Evolutionary conservation across 2,329 filamentous ascomycete genomes (phyloP), one percentile per base, ranked within the genome.

Genomic region (Neofusicoccum laricinum): DNA sequence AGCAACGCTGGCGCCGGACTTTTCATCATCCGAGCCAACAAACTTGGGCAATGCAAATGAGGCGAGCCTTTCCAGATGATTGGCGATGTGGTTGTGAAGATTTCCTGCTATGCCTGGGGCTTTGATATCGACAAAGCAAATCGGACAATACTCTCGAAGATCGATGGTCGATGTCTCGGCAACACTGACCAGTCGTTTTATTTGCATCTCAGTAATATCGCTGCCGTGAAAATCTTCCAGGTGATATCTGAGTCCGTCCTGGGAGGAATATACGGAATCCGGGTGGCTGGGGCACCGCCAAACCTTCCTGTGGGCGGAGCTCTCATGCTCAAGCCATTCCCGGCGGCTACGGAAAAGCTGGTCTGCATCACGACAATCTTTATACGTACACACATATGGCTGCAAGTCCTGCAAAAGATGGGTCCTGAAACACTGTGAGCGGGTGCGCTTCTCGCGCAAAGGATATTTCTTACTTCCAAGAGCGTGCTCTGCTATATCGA

Each of bases 401-500:
- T 77, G 75, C 2, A 77, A 63, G 49, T 77, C 75, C 62, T 76
- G 73, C 15, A 76, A 65, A 14, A 77, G 34, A 66, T 77, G 75
- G 0, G 73, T 74, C 53, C 71, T 69, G 41, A 21, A 41, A 3
- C 4, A 36, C n/a, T 1, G 32, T 59, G 15, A 58, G 40, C 15
- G 14, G 40, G 7, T 3, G 3, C 38, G 10, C 17, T 43, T 15
- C 8, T 46, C 3, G 19, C 2, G 2, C 0, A 15, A 10, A 32
- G 21, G 8, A 8, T 34, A 15, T 6, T n/a, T 34, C 53, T 38
- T 45, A 67, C 66, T 63, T 71, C 75, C 75, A 77, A 10, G 73
- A 58, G 45, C 73, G 68, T 6, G 70, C 71, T 61, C 68, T 71
- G 0, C 72, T 71, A 38, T 77, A 77, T 61, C 75, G 67, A n/a